These are phyloP conservation scores for Paraurostyla sp. DNA, from an alignment of 73 alveolate species.

Conservation along the genomic window DNA sequence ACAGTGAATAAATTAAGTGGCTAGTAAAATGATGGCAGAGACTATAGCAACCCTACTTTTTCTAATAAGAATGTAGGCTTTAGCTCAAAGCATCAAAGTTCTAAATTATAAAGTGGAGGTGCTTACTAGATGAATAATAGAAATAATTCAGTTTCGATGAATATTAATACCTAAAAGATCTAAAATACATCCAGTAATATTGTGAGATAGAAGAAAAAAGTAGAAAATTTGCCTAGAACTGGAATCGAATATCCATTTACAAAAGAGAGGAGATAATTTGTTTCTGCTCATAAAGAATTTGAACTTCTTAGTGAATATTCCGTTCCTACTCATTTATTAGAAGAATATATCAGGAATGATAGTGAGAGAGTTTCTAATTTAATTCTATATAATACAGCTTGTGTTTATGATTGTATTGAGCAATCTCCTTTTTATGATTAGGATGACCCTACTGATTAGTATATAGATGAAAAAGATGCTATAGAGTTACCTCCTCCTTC, in stretches of 20 bases:
- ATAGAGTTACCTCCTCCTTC: conserved; percentile 4
- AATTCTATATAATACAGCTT: background rate
- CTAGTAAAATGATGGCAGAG: background rate
- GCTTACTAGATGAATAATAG: background rate
- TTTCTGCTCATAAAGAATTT: background rate
- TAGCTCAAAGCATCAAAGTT: background rate
- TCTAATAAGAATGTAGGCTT: background rate
- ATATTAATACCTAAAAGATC: background rate
- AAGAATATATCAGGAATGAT: conserved; percentile 44
- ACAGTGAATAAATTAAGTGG: background rate
- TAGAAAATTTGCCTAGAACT: conserved; percentile 48
- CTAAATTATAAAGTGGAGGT: conserved; percentile 4
- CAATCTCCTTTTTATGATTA: conserved; percentile 40
- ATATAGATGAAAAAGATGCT: conserved; percentile 19
- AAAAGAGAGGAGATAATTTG: conserved; percentile 6
- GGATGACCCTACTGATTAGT: background rate
- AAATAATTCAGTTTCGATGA: background rate
- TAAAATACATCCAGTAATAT: background rate
- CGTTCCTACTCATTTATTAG: background rate
- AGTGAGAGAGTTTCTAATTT: background rate
- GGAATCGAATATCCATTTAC: conserved; percentile 55
- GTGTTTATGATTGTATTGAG: conserved; percentile 52
- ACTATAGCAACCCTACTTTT: background rate
- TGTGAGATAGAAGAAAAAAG: background rate
- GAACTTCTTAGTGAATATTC: conserved; percentile 30